phyloP scores from a whole-genome alignment of 352 stramenopile species.

The Globisporangium solare region DNA sequence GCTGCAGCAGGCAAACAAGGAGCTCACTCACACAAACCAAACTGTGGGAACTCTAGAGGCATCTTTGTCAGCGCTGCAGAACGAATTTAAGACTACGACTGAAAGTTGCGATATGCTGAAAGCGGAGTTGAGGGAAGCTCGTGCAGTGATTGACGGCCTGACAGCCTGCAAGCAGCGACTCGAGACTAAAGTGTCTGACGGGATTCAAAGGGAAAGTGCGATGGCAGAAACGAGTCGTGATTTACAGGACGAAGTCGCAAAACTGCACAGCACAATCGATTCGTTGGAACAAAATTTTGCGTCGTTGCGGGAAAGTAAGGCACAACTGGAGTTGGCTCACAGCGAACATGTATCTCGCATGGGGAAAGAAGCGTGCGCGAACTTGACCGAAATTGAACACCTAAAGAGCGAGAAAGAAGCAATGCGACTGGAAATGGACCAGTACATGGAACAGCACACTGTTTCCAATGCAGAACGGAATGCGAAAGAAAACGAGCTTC shows the following conservation, averaged over 20 bases:
- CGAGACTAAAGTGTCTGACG: constrained; percentile 9
- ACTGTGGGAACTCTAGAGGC: not conserved
- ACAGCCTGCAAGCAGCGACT: not conserved
- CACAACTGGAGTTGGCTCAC: constrained; percentile 11
- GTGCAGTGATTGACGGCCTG: not conserved
- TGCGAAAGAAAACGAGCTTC: constrained; percentile 15
- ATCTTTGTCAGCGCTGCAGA: constrained; percentile 1
- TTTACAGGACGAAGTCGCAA: constrained; percentile 5
- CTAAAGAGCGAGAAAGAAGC: constrained; percentile 19
- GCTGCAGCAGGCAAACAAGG: constrained; percentile 5
- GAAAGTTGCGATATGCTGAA: not conserved
- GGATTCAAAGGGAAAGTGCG: constrained; percentile 20
- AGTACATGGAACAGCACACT: constrained; percentile 21
- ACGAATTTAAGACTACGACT: not conserved
- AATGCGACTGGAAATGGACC: constrained; percentile 1
- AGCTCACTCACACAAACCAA: constrained; percentile 10
- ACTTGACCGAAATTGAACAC: constrained; percentile 28
- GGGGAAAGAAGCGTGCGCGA: constrained; percentile 35
- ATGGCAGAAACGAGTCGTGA: constrained; percentile 10
- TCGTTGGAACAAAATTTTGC: not conserved
- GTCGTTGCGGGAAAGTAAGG: constrained; percentile 6
- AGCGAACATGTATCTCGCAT: constrained; percentile 25
- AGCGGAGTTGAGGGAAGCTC: not conserved
- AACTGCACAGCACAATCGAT: constrained; percentile 3
- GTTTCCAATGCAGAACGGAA: constrained; percentile 31